Percentiles rank a stretch among this genome's conserved stretches.
Conservation (phyloP, 768 basidiomycete species). For the Tremella yokohamensis region DNA sequence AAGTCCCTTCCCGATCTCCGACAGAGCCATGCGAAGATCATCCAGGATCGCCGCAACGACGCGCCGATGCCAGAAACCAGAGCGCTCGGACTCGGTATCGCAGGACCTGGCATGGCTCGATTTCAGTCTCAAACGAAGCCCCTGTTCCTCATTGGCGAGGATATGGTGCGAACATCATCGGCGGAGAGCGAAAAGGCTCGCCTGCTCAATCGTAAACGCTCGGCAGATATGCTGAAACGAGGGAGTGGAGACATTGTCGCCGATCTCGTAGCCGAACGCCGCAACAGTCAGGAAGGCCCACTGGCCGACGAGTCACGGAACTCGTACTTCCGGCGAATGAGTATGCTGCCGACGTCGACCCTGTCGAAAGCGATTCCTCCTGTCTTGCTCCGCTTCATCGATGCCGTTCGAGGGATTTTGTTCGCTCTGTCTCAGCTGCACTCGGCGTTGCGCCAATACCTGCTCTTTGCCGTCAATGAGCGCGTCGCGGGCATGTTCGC, state of each 20-base stretch:
- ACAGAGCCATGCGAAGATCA: slow-evolving; percentile 53
- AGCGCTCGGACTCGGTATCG: slow-evolving; percentile 34
- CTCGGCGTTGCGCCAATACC: slow-evolving; percentile 81
- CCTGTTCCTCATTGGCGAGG: neutral
- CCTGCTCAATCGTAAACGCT: slow-evolving; percentile 21
- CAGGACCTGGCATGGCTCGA: slow-evolving; percentile 15
- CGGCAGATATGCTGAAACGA: slow-evolving; percentile 32
- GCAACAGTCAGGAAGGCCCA: slow-evolving; percentile 31
- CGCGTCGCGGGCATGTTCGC: slow-evolving; percentile 72
- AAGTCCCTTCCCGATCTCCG: slow-evolving; percentile 85
- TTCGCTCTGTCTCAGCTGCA: slow-evolving; percentile 90
- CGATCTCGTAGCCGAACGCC: neutral
- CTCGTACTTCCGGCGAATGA: slow-evolving; percentile 90
- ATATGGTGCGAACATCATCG: slow-evolving; percentile 5
- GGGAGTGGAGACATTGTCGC: neutral
- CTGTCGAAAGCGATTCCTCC: slow-evolving; percentile 67
- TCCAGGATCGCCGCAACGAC: slow-evolving; percentile 45
- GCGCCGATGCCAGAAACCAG: slow-evolving; percentile 18
- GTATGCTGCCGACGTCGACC: slow-evolving; percentile 64
- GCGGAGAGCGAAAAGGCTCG: slow-evolving; percentile 7
- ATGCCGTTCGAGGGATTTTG: slow-evolving; percentile 85
- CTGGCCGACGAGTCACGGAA: slow-evolving; percentile 72
- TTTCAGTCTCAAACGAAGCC: slow-evolving; percentile 15
- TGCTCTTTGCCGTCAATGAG: slow-evolving; percentile 75
- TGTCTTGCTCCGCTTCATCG: slow-evolving; percentile 67